Percentiles rank a stretch among this genome's conserved stretches.
Conservation (phyloP, 129 eudicot species). For the Lactuca saligna region DNA sequence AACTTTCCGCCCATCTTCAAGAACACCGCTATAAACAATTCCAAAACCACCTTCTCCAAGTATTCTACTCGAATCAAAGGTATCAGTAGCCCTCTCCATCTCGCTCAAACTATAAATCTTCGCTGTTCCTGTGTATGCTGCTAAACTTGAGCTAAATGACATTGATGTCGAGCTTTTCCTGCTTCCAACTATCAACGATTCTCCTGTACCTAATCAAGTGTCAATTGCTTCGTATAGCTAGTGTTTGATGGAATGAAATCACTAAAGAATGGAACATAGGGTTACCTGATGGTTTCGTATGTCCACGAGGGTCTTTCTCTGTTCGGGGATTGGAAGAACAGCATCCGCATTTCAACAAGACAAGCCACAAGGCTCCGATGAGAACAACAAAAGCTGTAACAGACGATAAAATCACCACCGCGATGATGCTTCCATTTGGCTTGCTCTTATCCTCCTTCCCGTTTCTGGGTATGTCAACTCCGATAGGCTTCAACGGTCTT, state of each 20-base stretch:
- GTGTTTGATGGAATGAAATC: neutral
- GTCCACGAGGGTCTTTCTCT: conserved; percentile 30
- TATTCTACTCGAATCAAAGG: conserved; percentile 56
- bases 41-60: conserved; percentile 99
- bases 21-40: conserved; percentile 74
- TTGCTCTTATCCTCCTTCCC: conserved; percentile 34
- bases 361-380: conserved; percentile 55
- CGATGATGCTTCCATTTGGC: conserved; percentile 40
- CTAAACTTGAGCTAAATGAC: conserved; percentile 68
- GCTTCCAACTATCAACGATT: conserved; percentile 62
- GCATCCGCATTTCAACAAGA: conserved; percentile 52
- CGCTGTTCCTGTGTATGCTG: conserved; percentile 71
- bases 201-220: conserved; percentile 53
- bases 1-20: conserved; percentile 72
- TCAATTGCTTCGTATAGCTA: conserved; percentile 6
- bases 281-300: conserved; percentile 61
- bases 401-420: conserved; percentile 64
- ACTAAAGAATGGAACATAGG: neutral
- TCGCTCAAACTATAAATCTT: conserved; percentile 68
- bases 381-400: conserved; percentile 65
- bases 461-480: conserved; percentile 63
- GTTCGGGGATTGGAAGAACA: conserved; percentile 32
- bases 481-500: conserved; percentile 64
- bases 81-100: conserved; percentile 70
- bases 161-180: conserved; percentile 57